Conservation (phyloP, 1,284 basidiomycete genomes). For the Stereum hirsutum region DNA sequence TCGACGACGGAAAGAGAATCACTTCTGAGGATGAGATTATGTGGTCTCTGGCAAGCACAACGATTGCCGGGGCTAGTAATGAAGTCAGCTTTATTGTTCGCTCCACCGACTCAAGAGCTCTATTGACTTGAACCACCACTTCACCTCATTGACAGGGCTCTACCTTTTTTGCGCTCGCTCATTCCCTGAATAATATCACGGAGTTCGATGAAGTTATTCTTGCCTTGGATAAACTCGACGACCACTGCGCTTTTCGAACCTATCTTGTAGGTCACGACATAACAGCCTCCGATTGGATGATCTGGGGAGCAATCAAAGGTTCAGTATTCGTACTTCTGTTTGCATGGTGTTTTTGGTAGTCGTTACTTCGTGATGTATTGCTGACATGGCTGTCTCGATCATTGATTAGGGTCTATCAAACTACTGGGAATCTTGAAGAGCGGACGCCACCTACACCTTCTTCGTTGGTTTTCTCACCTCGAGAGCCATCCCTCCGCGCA, state of each 20-base stretch:
- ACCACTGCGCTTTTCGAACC: constrained; percentile 74
- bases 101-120: too few relatives aligned
- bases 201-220: constrained; percentile 63
- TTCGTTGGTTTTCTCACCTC: constrained; percentile 81
- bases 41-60: too few relatives aligned
- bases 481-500: constrained; percentile 74
- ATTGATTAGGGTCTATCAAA: constrained; percentile 44
- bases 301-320: constrained; percentile 87
- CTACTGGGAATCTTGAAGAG: constrained; percentile 77
- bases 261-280: constrained; percentile 71
- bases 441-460: constrained; percentile 75
- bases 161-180: constrained; percentile 45
- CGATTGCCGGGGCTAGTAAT: too few relatives aligned
- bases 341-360: not conserved
- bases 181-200: constrained; percentile 42
- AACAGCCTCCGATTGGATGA: constrained; percentile 70
- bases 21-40: too few relatives aligned
- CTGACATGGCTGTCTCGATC: constrained; percentile 27
- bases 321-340: constrained; percentile 11
- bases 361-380: constrained; percentile 20
- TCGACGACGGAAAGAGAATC: too few relatives aligned
- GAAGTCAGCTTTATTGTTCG: too few relatives aligned
- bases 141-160: too few relatives aligned
- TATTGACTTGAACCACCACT: too few relatives aligned
- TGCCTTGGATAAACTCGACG: constrained; percentile 71